Conservation (phyloP, 768 basidiomycete genomes). For the Naganishia vishniacii region DNA sequence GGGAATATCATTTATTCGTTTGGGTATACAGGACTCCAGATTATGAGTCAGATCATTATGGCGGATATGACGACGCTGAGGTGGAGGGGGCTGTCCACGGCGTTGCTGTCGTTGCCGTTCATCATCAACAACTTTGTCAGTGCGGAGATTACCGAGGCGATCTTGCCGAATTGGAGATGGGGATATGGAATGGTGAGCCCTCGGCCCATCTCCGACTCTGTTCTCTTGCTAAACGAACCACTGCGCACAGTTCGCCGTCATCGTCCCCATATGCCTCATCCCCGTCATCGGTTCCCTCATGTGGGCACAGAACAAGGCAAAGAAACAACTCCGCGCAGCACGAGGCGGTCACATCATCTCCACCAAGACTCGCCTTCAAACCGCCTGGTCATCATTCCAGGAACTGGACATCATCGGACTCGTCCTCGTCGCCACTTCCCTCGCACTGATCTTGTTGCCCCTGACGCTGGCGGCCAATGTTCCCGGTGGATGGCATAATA, state of each 20-base stretch:
- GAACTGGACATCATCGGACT: constrained; percentile 33
- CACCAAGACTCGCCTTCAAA: not conserved
- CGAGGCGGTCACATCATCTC: not conserved
- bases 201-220: constrained; percentile 15
- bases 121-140: constrained; percentile 50
- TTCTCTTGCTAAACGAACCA: not conserved
- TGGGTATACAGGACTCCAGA: constrained; percentile 41
- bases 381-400: constrained; percentile 13
- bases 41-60: constrained; percentile 50
- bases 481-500: constrained; percentile 40
- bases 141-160: constrained; percentile 47
- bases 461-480: constrained; percentile 42
- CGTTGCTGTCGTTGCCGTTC: constrained; percentile 45
- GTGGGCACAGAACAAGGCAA: constrained; percentile 47
- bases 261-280: constrained; percentile 45
- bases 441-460: constrained; percentile 47
- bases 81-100: constrained; percentile 46
- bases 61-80: constrained; percentile 51
- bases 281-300: constrained; percentile 47
- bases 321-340: constrained; percentile 28
- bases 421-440: constrained; percentile 44
- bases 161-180: constrained; percentile 50
- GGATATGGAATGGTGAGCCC: constrained; percentile 48
- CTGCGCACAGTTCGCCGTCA: constrained; percentile 33
- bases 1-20: constrained; percentile 53